Evolutionary conservation across 331 rosid species (phyloP).

Genomic region (Spiraea crenata): DNA sequence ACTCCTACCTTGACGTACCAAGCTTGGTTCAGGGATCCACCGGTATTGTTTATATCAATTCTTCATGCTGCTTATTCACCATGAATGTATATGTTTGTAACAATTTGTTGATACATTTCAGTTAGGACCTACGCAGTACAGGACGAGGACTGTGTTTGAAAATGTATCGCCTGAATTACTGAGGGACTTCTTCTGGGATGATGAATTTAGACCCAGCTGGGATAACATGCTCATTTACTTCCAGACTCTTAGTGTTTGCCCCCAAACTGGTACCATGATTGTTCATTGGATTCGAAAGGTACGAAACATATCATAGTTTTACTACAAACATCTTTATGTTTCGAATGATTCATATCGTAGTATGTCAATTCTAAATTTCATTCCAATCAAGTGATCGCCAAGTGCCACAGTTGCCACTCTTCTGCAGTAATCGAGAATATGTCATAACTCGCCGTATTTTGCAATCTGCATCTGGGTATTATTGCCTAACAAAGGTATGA

Average conservation of each 20-base stretch:
- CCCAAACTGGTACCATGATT: slow-evolving; percentile 16
- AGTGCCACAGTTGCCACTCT: not conserved
- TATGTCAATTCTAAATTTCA: too few species aligned
- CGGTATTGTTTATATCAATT: not conserved
- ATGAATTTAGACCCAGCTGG: slow-evolving; percentile 20
- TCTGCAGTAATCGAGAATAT: slow-evolving; percentile 15
- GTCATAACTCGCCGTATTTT: slow-evolving; percentile 11
- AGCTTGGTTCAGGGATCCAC: slow-evolving; percentile 16
- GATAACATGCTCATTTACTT: slow-evolving; percentile 3
- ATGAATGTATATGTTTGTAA: not conserved
- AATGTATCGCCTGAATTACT: not conserved
- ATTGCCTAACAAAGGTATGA: slow-evolving; percentile 16
- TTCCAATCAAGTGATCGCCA: not conserved
- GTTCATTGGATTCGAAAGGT: slow-evolving; percentile 9
- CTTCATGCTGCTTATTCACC: not conserved
- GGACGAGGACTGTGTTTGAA: slow-evolving; percentile 11
- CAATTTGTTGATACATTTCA: not conserved
- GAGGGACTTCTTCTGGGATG: slow-evolving; percentile 20
- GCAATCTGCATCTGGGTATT: slow-evolving; percentile 9
- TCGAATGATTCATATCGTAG: too few species aligned
- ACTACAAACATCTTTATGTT: not conserved
- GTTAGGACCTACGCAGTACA: slow-evolving; percentile 6
- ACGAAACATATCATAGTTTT: not conserved
- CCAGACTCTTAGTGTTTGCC: not conserved
- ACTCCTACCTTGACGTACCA: slow-evolving; percentile 6